Evolutionary conservation across 495 filamentous ascomycete genomes (phyloP), one percentile per base, ranked within the genome.

Genomic region (Barbatosphaeria neglecta): DNA sequence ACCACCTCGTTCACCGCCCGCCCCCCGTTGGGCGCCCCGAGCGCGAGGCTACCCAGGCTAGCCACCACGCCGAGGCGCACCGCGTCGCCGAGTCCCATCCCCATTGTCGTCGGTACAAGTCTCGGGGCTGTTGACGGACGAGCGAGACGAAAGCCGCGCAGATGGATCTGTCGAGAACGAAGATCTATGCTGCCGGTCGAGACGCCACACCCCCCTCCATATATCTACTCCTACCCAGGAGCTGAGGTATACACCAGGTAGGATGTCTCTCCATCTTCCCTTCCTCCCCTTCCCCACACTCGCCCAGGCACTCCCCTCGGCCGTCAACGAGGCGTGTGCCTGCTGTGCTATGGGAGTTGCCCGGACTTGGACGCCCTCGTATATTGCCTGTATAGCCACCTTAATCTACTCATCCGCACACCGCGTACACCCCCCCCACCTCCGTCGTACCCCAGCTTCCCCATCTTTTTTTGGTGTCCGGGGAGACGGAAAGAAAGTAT

Each of bases 51-150:
- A 37, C 47, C 53, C 41, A 63, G 19, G 16, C 50, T 50, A 33
- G 55, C 50, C 23, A 43, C 31, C 28, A 50, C 48, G 20, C 43
- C 35, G 22, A 44, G 41, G 46, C 44, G 25, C 35, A 47, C 33
- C 4, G 55, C 33, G 45, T 50, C 42, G 23, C 41, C 44, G 13
- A 44, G 43, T 45, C 47, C 56, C 58, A 60, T 60, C 27, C 27
- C 27, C 6, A 31, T 6, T 6, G 27, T 31, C n/a, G n/a, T n/a
- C n/a, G n/a, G n/a, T n/a, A n/a, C n/a, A n/a, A n/a, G n/a, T n/a
- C n/a, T n/a, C n/a, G n/a, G n/a, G n/a, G n/a, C n/a, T n/a, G n/a
- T n/a, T n/a, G n/a, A n/a, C n/a, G n/a, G n/a, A n/a, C n/a, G 28
- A 33, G 28, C 15, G 28, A 33, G 7, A 7, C 15, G 15, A 7